phyloP scores from a whole-genome alignment of 2,329 filamentous ascomycete genomes.

The Fusarium nematophilum region DNA sequence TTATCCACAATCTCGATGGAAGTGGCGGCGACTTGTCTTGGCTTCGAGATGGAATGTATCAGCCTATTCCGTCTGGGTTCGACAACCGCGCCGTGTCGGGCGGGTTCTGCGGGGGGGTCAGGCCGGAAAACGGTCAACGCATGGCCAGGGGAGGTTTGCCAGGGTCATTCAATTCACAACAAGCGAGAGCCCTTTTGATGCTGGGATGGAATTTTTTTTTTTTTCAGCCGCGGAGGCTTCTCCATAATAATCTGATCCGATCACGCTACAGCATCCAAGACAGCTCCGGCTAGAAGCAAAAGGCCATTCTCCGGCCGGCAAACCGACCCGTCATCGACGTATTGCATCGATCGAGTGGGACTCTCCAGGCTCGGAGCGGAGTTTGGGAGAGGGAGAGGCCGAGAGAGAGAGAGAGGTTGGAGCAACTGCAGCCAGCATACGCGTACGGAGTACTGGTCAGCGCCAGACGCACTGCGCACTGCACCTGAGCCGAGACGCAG shows the following conservation, averaged over 20 bases:
- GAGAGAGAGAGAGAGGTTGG: neutral
- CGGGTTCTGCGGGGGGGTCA: neutral
- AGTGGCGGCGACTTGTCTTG: neutral
- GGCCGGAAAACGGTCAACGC: slow-evolving; percentile 12
- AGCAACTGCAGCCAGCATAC: slow-evolving; percentile 3
- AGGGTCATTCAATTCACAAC: slow-evolving; percentile 24
- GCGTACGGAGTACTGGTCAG: no score
- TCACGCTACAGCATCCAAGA: slow-evolving; percentile 2
- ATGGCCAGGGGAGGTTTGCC: no score
- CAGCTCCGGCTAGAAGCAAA: no score
- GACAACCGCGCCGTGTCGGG: no score
- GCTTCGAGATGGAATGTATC: neutral
- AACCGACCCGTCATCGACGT: slow-evolving; percentile 5
- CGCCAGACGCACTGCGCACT: no score
- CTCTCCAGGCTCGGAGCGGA: slow-evolving; percentile 10
- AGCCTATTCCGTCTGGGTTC: neutral
- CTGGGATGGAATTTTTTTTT: no score
- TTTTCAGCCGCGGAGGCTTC: neutral
- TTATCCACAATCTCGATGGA: no score
- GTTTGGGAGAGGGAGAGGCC: no score
- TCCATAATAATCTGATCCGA: slow-evolving; percentile 1
- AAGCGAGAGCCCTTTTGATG: slow-evolving; percentile 24
- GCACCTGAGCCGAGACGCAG: neutral
- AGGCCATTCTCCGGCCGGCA: slow-evolving; percentile 4
- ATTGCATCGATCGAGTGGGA: slow-evolving; percentile 20